A percentile compares a stretch with the other conserved stretches of the same genome.
Conservation (phyloP, 768 basidiomycete species). For the Sarcomyxa edulis region DNA sequence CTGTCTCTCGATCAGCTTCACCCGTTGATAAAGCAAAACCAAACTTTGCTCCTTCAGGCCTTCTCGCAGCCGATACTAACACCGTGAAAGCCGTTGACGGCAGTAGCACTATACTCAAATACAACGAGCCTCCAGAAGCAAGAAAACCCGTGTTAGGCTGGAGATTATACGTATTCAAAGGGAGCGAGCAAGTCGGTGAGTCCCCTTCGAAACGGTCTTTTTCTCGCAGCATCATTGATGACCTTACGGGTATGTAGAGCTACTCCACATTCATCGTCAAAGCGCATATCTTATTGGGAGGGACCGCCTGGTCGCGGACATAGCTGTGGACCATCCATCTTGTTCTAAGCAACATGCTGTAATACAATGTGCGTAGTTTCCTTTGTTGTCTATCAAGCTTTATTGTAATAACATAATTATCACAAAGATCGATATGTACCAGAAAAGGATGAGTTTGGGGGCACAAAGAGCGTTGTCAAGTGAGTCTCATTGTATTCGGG, state of each 20-base stretch:
- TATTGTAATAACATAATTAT: slow-evolving; percentile 3
- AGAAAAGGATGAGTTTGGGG: slow-evolving; percentile 86
- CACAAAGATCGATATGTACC: slow-evolving; percentile 71
- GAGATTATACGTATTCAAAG: slow-evolving; percentile 98
- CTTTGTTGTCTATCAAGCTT: slow-evolving; percentile 4
- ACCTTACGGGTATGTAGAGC: slow-evolving; percentile 42
- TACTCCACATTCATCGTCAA: slow-evolving; percentile 89
- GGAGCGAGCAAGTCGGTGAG: slow-evolving; percentile 86
- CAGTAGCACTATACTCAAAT: slow-evolving; percentile 84
- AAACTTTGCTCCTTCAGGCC: slow-evolving; percentile 83
- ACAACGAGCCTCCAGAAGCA: slow-evolving; percentile 98
- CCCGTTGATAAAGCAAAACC: slow-evolving; percentile 71
- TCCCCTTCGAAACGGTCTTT: slow-evolving; percentile 8
- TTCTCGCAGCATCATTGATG: not conserved
- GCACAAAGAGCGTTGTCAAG: slow-evolving; percentile 77
- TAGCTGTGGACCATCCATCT: slow-evolving; percentile 91
- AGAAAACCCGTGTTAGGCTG: slow-evolving; percentile 86
- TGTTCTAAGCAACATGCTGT: slow-evolving; percentile 98
- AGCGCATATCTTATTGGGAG: slow-evolving; percentile 93
- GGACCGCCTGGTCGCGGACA: slow-evolving; percentile 81
- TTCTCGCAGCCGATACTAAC: slow-evolving; percentile 95
- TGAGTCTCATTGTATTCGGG: slow-evolving; percentile 30
- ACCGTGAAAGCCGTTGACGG: slow-evolving; percentile 74
- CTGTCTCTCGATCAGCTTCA: slow-evolving; percentile 39
- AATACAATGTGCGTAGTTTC: slow-evolving; percentile 70